Conservation (phyloP, 495 filamentous ascomycete genomes). For the Penicillium cataractarum region DNA sequence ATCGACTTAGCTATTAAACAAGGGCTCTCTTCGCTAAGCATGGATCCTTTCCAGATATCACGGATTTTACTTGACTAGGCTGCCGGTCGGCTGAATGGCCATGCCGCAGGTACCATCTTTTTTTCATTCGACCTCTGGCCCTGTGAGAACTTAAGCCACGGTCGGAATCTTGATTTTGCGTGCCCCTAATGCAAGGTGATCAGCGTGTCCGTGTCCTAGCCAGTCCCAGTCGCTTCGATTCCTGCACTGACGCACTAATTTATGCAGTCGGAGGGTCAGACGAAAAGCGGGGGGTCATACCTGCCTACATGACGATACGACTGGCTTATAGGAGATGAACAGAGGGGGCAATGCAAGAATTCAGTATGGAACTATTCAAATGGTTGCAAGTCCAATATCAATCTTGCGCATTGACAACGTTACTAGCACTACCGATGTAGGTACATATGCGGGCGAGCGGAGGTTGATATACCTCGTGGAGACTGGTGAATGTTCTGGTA, state of each 20-base stretch:
- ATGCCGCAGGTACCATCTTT: conserved; percentile 11
- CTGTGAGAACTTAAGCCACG: conserved; percentile 21
- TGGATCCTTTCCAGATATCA: neutral
- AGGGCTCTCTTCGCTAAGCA: neutral
- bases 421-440: neutral
- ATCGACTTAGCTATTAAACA: neutral
- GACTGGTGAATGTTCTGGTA: neutral
- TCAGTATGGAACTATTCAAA: neutral
- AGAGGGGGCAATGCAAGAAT: neutral
- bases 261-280: conserved; percentile 9
- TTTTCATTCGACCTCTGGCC: neutral
- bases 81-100: conserved; percentile 2
- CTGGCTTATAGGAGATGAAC: neutral
- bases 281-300: conserved; percentile 8
- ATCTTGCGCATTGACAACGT: conserved; percentile 16
- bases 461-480: neutral
- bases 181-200: conserved; percentile 12
- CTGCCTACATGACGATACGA: conserved; percentile 8
- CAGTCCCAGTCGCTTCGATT: neutral
- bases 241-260: neutral
- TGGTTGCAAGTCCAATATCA: conserved; percentile 24
- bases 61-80: neutral
- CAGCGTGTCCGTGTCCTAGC: neutral
- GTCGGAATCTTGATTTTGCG: conserved; percentile 22
- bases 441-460: neutral